Percentiles rank a stretch among this genome's conserved stretches.
phyloP scores from a whole-genome alignment of 2,329 filamentous ascomycete species.

The Lachnellula willkommii region DNA sequence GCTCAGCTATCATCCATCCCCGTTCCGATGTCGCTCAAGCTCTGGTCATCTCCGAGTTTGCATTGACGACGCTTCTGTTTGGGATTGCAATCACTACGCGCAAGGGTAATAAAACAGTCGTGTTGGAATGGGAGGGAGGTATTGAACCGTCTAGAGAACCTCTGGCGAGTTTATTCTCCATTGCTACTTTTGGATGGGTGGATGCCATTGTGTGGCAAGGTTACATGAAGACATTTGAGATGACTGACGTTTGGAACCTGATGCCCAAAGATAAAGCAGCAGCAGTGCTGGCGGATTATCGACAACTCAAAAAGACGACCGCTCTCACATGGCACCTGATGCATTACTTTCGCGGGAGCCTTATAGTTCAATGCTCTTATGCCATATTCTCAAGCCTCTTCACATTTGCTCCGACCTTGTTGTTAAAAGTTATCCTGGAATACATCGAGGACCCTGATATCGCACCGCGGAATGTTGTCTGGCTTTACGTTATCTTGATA shows the following conservation, averaged over 20 bases:
- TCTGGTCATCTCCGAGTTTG: constrained; percentile 69
- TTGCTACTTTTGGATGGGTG: constrained; percentile 85
- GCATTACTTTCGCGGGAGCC: constrained; percentile 72
- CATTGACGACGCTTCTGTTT: constrained; percentile 67
- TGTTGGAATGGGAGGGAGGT: constrained; percentile 82
- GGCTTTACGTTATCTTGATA: constrained; percentile 90
- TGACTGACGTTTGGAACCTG: constrained; percentile 88
- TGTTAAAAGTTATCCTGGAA: constrained; percentile 85
- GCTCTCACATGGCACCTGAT: constrained; percentile 74
- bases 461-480: constrained; percentile 80
- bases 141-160: constrained; percentile 84
- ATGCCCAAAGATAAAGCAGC: constrained; percentile 83
- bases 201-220: constrained; percentile 85
- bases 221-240: constrained; percentile 76
- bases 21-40: constrained; percentile 55
- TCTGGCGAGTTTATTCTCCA: constrained; percentile 79
- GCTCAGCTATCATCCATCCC: constrained; percentile 77
- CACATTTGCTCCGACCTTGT: constrained; percentile 84
- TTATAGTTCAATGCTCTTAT: constrained; percentile 75
- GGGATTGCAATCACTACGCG: constrained; percentile 73
- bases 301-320: constrained; percentile 76
- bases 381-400: constrained; percentile 75
- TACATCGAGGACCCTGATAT: constrained; percentile 80
- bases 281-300: constrained; percentile 72
- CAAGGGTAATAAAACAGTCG: constrained; percentile 84